Evolutionary conservation across 2,329 filamentous ascomycete species (phyloP), one percentile per base, ranked within the genome.

Genomic region (Periconia sp.): DNA sequence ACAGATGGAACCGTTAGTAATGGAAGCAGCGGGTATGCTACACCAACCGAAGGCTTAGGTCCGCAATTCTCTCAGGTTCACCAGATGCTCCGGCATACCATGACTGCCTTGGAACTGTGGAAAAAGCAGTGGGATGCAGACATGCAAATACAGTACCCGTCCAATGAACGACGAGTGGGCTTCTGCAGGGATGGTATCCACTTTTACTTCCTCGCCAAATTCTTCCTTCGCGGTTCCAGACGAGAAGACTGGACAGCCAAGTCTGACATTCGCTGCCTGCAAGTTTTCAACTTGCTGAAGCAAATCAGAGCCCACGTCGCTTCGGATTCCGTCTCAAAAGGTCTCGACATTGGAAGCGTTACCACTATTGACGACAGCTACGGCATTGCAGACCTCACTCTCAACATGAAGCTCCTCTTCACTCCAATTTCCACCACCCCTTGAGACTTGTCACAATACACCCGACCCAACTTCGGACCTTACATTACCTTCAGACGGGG

Each of bases 391-490:
- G 79, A 86, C 63, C 74, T 87, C 54, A 87, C 83, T 6, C 74
- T 89, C 48, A 81, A 89, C 68, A 87, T 89, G 85, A 82, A 83
- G 60, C 77, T 84, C 56, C 75, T 90, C 36, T 89, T 89, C 66
- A 82, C 78, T 59, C 85, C 85, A 12, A 74, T 76, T 63, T 56
- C 61, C 21, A 24, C 33, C 10, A 5, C 24, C 23, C 8, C 16
- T 34, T 36, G 26, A 48, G 9, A 29, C 5, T 5, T n/a, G n/a
- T n/a, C n/a, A n/a, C 10, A 12, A 38, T 12, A 9, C 35, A 11
- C 15, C 23, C 33, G 10, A 29, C 17, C n/a, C 12, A 4, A 25
- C 28, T 36, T 33, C 39, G 23, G 36, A 26, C 22, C 34, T 37
- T 33, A 12, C 12, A 7, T 33, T 15, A 12, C 13, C 29, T 16